Evolutionary conservation across 306 rosid species (phyloP).

Genomic region (Sechiopsis laciniata): DNA sequence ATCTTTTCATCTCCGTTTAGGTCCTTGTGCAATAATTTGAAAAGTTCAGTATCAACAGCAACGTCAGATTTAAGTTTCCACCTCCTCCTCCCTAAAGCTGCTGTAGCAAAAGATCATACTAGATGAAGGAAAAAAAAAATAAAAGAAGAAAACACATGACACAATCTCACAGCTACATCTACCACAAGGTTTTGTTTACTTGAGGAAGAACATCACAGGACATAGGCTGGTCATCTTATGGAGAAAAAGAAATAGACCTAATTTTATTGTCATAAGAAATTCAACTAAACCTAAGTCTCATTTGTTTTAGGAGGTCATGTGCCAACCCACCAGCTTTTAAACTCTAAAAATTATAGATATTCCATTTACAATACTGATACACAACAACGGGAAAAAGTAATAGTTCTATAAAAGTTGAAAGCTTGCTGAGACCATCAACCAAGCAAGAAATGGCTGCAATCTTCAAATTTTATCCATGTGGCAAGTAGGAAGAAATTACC

Average conservation of each 20-base stretch:
- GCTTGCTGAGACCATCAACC: neutral
- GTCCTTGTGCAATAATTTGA: conserved; percentile 46
- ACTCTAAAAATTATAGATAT: neutral
- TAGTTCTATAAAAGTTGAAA: neutral
- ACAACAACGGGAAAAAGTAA: conserved; percentile 21
- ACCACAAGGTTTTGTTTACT: neutral
- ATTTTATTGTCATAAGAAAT: conserved; percentile 57
- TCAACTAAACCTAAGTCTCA: neutral
- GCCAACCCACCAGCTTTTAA: conserved; percentile 4
- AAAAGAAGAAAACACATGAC: neutral
- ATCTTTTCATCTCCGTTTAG: conserved; percentile 47
- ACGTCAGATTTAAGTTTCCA: conserved; percentile 75
- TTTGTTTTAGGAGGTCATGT: neutral
- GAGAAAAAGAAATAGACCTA: neutral
- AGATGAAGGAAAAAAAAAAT: neutral
- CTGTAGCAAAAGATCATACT: conserved; percentile 34
- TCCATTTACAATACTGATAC: conserved; percentile 36
- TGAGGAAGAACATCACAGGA: conserved; percentile 14
- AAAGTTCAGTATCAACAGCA: conserved; percentile 55
- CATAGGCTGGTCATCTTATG: neutral
- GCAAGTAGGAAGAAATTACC: neutral
- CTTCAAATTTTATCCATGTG: neutral
- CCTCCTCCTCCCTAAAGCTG: conserved; percentile 37
- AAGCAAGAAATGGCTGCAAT: conserved; percentile 2
- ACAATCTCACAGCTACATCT: conserved; percentile 13